Base-by-base conservation (phyloP, 1,284 basidiomycete genomes). In the Taiwanofungus camphoratus region DNA sequence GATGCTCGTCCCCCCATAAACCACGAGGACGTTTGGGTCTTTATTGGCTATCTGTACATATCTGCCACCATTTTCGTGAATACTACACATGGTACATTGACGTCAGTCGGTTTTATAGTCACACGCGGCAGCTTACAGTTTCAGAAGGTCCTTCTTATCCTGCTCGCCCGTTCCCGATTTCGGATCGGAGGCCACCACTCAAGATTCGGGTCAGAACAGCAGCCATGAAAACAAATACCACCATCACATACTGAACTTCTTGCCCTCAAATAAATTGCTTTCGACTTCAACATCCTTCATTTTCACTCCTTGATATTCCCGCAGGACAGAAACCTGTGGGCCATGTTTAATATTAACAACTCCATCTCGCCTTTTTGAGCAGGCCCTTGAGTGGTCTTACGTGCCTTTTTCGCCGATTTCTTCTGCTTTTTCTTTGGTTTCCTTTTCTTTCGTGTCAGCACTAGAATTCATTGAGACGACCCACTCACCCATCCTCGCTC, bases 111-210 rank as follows among this genome's bases (percentile, higher is more conserved):
- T n/a, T 31, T 16, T 4, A 15, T 11, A 24, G 16, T 37, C n/a
- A 15, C 12, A 9, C 5, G 39, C 12, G 20, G 13, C 4, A 21
- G 58, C 77, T 39, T 46, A 87, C 87, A 79, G 54, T 61, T 73
- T 81, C 54, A 81, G 72, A 4, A 89, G 56, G 16, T 77, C 72
- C 47, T 68, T 72, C 57, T 79, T 85, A 52, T 88, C 83, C 41
- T 79, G 66, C n/a, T 79, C 76, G 3, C 79, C 79, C 0, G 76
- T 82, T 52, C 66, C 71, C 8, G 82, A 83, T 54, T 79, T 83
- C 0, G 83, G 82, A 58, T 91, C 87, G 5, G 86, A 82, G 32
- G 82, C 73, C 5, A 93, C 82, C 58, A 87, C 87, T 91, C 49
- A 12, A 18, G 7, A 23, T 23, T 7, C 20, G 13, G 41, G 38